These are phyloP conservation scores for Sporothrix variecibatus DNA, from an alignment of 2,329 filamentous ascomycete species.

Conservation along the genomic window DNA sequence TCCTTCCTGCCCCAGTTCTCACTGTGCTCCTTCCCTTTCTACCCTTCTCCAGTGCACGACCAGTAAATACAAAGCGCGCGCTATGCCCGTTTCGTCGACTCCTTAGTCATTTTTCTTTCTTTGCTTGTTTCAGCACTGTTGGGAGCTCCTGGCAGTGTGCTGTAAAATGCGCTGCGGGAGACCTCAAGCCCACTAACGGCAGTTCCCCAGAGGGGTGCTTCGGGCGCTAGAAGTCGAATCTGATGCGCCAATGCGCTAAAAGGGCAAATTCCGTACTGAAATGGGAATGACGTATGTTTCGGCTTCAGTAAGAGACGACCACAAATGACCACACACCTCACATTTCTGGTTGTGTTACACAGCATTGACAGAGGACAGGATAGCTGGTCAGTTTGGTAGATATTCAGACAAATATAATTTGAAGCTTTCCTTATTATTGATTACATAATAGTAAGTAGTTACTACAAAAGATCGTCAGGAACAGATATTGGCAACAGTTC, in stretches of 20 bases:
- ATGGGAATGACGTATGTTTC: constrained; percentile 15
- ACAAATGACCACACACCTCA: too few species aligned
- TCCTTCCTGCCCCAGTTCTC: not conserved
- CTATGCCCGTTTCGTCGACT: not conserved
- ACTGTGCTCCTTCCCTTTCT: too few species aligned
- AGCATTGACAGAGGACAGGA: not conserved
- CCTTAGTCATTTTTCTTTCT: constrained; percentile 5
- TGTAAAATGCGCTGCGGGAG: not conserved
- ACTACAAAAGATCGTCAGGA: not conserved
- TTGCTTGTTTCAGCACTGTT: not conserved
- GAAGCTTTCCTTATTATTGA: not conserved
- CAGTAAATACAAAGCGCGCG: not conserved
- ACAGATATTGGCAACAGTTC: not conserved
- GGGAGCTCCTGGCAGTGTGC: not conserved
- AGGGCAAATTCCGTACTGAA: not conserved
- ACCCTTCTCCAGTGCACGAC: not conserved
- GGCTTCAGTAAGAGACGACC: constrained; percentile 8
- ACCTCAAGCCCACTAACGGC: not conserved
- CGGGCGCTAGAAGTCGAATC: not conserved
- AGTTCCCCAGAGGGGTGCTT: not conserved
- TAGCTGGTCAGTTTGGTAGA: not conserved
- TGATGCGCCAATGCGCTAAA: not conserved
- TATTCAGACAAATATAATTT: too few species aligned
- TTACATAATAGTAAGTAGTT: not conserved
- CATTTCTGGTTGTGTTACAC: not conserved